Base-by-base conservation (phyloP, 306 rosid genomes). In the Comarum palustre region DNA sequence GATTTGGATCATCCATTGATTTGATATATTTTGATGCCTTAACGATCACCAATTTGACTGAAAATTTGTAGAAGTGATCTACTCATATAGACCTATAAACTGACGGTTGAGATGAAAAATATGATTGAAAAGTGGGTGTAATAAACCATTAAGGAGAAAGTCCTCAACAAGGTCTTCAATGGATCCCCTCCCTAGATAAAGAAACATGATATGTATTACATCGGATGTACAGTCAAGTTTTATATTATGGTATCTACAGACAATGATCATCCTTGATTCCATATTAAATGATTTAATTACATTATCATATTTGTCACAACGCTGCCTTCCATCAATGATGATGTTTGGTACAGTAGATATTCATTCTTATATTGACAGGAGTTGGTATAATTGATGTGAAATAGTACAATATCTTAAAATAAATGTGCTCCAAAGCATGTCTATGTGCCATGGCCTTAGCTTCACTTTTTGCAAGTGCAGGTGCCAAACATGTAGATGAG, bases 401-500 rank as follows among this genome's bases (percentile, higher is more conserved):
- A 10, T 5, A 29, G 64, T 57, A 46, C 41, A 27, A 34, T 24
- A 43, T 32, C n/a, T 48, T 13, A 24, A 12, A 16, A 4, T 13
- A 12, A 51, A 32, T 14, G 73, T 22, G 27, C 73, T 24, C 48
- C 36, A 68, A 19, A 51, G 22, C 41, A 68, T 16, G 69, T 5
- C 11, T 63, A 8, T 64, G 16, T 62, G 51, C 63, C 32, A 11
- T 54, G 46, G 31, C 57, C 47, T 24, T 29, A 39, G 17, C 25
- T 67, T 27, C 51, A 20, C 68, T 50, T 57, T 81, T 81, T 20
- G 50, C 80, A 76, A 79, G 67, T 69, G 73, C 88, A 94, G 98
- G 98, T 81, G 89, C 89, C 54, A 84, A 88, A 73, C 92, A 94
- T 69, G 98, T 94, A 80, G 95, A 91, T 50, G 92, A 86, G 74